Evolutionary conservation across 2,329 filamentous ascomycete species (phyloP).

Genomic region (Macrophomina phaseolina): DNA sequence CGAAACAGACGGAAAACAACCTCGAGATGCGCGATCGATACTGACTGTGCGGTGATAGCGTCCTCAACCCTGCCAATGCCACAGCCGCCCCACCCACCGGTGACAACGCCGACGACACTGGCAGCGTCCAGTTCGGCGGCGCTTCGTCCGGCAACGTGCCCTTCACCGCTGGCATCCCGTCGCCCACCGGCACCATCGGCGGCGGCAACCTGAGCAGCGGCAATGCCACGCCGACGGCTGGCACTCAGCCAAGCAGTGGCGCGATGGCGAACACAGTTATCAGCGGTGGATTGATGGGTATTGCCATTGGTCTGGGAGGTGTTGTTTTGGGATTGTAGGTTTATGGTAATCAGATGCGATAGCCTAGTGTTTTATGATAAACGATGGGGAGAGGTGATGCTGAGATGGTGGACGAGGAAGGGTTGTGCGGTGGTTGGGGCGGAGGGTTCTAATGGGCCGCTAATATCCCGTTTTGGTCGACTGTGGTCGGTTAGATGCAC

Average conservation of each 20-base stretch:
- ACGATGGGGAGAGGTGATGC: no score
- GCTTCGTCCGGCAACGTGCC: conserved; percentile 58
- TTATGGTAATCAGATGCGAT: no score
- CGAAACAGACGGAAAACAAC: background rate
- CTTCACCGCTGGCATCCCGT: conserved; percentile 61
- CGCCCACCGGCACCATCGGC: conserved; percentile 49
- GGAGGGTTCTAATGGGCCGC: no score
- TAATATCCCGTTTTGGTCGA: no score
- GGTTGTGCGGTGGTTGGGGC: no score
- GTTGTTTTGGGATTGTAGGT: background rate
- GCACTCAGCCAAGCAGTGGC: conserved; percentile 30
- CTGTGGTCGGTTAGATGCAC: no score
- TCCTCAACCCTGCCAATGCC: conserved; percentile 62
- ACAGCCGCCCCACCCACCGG: conserved; percentile 52
- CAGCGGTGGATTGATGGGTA: background rate
- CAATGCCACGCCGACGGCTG: background rate
- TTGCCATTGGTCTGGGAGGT: background rate
- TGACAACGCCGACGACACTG: conserved; percentile 42
- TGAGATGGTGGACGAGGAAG: no score
- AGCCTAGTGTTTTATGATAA: no score
- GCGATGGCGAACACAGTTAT: background rate
- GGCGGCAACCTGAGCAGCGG: conserved; percentile 30
- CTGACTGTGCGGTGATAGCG: conserved; percentile 36
- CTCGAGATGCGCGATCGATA: no score
- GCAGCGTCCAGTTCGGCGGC: conserved; percentile 60